Evolutionary conservation across 2,329 filamentous ascomycete genomes (phyloP).

Genomic region (Malbranchea zuffiana): DNA sequence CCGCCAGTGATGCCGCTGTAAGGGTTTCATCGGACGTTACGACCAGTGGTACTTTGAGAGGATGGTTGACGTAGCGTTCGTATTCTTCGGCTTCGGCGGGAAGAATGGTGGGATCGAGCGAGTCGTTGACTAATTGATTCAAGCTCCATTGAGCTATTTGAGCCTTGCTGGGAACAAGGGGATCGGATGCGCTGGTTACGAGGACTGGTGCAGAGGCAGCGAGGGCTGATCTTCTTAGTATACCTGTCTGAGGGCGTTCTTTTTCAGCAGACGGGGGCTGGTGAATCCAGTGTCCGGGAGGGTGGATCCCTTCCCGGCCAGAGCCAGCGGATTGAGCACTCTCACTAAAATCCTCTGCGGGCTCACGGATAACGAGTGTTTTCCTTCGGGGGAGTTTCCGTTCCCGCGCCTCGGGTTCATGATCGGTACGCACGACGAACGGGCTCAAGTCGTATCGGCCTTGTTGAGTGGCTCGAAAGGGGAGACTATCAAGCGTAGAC

Average conservation of each 20-base stretch:
- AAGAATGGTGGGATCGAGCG: slow-evolving; percentile 72
- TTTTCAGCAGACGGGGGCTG: slow-evolving; percentile 27
- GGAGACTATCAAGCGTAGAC: slow-evolving; percentile 73
- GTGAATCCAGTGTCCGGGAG: slow-evolving; percentile 22
- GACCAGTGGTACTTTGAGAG: slow-evolving; percentile 69
- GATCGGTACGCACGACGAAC: slow-evolving; percentile 60
- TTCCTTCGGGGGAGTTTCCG: slow-evolving; percentile 49
- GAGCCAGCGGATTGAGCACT: slow-evolving; percentile 31
- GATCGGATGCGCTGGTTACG: slow-evolving; percentile 1
- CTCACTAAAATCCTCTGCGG: slow-evolving; percentile 37
- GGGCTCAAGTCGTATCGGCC: slow-evolving; percentile 76
- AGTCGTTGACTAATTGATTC: slow-evolving; percentile 72
- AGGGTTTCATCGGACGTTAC: slow-evolving; percentile 35
- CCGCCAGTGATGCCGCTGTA: slow-evolving; percentile 26
- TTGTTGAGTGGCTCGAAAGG: slow-evolving; percentile 56
- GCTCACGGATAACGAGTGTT: slow-evolving; percentile 59
- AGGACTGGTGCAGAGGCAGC: slow-evolving; percentile 1
- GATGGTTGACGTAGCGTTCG: slow-evolving; percentile 75
- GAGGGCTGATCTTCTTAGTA: slow-evolving; percentile 40
- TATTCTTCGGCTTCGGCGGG: slow-evolving; percentile 74
- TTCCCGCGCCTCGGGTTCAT: slow-evolving; percentile 47
- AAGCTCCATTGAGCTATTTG: slow-evolving; percentile 59
- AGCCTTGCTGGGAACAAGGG: slow-evolving; percentile 58
- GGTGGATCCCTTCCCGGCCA: slow-evolving; percentile 13
- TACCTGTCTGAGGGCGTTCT: slow-evolving; percentile 33